These are phyloP conservation scores for Sechiopsis laciniata DNA, from an alignment of 306 rosid species.

Conservation along the genomic window DNA sequence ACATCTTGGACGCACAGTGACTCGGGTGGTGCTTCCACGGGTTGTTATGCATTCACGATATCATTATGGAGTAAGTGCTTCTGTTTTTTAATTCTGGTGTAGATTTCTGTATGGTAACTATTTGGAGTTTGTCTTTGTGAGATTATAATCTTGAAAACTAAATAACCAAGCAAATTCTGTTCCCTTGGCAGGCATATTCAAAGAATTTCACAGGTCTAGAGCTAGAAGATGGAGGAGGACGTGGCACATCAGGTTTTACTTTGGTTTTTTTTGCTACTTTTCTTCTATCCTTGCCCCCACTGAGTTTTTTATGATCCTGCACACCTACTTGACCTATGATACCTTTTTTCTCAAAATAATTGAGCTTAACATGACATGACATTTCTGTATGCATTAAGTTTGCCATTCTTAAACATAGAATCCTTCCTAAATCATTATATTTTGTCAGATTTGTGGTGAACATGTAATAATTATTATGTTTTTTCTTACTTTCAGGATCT, in stretches of 20 bases:
- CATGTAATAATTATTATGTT: too few relatives aligned
- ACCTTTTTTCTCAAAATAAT: too few relatives aligned
- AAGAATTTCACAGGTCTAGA: conserved; percentile 87
- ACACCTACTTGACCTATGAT: neutral
- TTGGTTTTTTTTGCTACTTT: neutral
- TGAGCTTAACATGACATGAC: too few relatives aligned
- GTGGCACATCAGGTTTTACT: conserved; percentile 85
- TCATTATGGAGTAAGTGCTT: conserved; percentile 66
- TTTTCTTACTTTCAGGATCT: conserved; percentile 48
- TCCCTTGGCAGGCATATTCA: conserved; percentile 69
- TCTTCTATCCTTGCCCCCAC: neutral
- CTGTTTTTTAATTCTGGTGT: neutral
- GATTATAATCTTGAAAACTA: too few relatives aligned
- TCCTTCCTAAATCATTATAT: neutral
- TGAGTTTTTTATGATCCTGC: neutral
- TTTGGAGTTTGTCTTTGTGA: neutral
- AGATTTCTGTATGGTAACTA: neutral
- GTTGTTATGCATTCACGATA: conserved; percentile 93
- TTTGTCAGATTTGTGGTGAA: neutral
- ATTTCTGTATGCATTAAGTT: too few relatives aligned
- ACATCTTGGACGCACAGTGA: conserved; percentile 79
- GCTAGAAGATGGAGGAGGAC: conserved; percentile 99
- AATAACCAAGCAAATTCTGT: neutral
- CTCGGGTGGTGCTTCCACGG: conserved; percentile 94
- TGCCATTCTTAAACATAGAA: too few relatives aligned